Evolutionary conservation across 2,329 filamentous ascomycete genomes (phyloP).

Genomic region (Claviceps quebecensis): DNA sequence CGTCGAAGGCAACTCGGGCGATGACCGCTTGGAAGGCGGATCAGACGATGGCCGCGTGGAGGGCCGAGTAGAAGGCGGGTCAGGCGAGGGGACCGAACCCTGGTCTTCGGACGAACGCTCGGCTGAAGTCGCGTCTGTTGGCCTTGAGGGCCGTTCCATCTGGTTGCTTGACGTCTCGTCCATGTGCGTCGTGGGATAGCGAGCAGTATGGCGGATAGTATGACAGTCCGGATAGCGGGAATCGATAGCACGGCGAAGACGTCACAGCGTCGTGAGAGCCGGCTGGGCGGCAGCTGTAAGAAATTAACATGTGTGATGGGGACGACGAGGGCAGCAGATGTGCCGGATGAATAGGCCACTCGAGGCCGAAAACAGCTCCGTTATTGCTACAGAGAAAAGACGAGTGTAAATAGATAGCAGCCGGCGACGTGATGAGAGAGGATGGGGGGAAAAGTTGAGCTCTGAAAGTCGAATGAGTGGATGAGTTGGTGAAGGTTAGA

Average conservation of each 20-base stretch:
- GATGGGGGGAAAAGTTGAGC: not conserved
- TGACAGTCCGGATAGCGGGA: not conserved
- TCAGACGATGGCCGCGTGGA: conserved; percentile 34
- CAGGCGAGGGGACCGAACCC: conserved; percentile 30
- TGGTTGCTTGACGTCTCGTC: conserved; percentile 13
- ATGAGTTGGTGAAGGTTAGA: conserved; percentile 4
- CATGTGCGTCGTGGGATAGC: conserved; percentile 3
- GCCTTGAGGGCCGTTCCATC: conserved; percentile 39
- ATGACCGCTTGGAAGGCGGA: conserved; percentile 35
- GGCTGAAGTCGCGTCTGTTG: conserved; percentile 32
- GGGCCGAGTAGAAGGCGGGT: conserved; percentile 43
- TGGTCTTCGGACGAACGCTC: conserved; percentile 31
- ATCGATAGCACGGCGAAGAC: conserved; percentile 24
- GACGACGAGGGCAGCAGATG: conserved; percentile 9
- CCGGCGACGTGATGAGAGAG: conserved; percentile 1
- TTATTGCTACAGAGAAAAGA: not conserved
- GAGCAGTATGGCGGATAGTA: not conserved
- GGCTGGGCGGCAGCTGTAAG: conserved; percentile 37
- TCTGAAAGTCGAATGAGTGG: conserved; percentile 1
- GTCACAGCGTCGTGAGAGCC: conserved; percentile 38
- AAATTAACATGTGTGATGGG: conserved; percentile 43
- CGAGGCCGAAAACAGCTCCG: not conserved
- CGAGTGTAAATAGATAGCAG: not conserved
- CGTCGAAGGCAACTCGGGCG: conserved; percentile 43
- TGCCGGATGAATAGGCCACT: not conserved